Percentiles rank a stretch among this genome's conserved stretches.
Evolutionary conservation across 2,329 filamentous ascomycete species (phyloP).

Genomic region (Penicillium vulpinum): DNA sequence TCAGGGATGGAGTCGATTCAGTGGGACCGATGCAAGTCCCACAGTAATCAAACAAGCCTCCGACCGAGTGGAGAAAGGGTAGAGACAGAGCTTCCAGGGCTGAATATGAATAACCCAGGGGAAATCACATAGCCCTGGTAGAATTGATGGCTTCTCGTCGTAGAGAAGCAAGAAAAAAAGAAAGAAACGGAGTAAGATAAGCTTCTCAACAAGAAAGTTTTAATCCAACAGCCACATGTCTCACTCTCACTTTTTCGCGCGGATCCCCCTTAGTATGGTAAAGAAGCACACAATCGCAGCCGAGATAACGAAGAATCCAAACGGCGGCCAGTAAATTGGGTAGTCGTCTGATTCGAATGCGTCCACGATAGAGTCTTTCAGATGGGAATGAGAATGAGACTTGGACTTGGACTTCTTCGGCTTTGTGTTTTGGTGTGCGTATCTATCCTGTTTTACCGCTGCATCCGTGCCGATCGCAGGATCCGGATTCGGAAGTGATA

Average conservation of each 20-base stretch:
- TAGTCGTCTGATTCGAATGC: background rate
- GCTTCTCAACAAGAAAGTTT: background rate
- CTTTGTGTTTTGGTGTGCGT: background rate
- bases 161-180: background rate
- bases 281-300: constrained; percentile 6
- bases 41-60: background rate
- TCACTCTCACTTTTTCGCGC: constrained; percentile 1
- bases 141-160: background rate
- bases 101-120: background rate
- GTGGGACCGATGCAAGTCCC: background rate
- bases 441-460: constrained; percentile 1
- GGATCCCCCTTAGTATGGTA: constrained; percentile 6
- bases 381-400: no score
- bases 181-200: background rate
- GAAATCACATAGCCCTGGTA: background rate
- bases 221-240: background rate
- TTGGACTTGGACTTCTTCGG: background rate
- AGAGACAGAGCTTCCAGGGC: background rate
- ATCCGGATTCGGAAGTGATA: constrained; percentile 13
- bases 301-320: constrained; percentile 7
- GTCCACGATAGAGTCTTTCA: background rate
- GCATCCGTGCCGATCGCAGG: constrained; percentile 17
- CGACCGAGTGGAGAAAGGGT: background rate
- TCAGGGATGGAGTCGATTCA: background rate
- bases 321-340: background rate